phyloP scores from a whole-genome alignment of 495 filamentous ascomycete species.

The Daldinia bambusicola region DNA sequence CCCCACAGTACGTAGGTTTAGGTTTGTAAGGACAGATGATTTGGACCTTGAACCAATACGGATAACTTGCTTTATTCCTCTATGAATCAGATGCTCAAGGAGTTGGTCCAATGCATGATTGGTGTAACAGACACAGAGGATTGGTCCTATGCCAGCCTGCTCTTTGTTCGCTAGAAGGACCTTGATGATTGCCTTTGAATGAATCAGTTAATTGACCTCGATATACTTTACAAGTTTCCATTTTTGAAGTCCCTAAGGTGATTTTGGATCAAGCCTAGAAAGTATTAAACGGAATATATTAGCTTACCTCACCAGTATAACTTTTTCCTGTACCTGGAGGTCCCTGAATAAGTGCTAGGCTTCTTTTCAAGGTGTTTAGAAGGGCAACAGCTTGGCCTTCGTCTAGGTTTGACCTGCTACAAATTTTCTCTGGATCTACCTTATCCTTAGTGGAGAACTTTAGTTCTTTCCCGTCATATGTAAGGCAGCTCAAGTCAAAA shows the following conservation, averaged over 20 bases:
- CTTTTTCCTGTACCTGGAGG: conserved; percentile 85
- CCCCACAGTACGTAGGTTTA: conserved; percentile 58
- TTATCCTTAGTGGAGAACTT: conserved; percentile 46
- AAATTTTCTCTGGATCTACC: conserved; percentile 54
- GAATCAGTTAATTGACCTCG: background rate
- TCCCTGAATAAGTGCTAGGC: conserved; percentile 76
- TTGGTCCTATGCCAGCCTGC: conserved; percentile 65
- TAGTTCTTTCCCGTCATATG: conserved; percentile 49
- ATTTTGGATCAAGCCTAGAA: background rate
- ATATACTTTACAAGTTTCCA: background rate
- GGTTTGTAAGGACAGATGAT: conserved; percentile 45
- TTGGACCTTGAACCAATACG: conserved; percentile 74
- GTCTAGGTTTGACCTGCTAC: conserved; percentile 62
- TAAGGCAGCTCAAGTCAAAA: conserved; percentile 63
- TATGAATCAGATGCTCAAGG: conserved; percentile 69
- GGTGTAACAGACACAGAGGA: conserved; percentile 72
- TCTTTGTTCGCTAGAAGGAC: conserved; percentile 68
- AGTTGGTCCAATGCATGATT: conserved; percentile 81
- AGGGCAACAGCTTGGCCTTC: conserved; percentile 66
- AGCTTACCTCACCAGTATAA: conserved; percentile 59
- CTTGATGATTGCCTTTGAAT: conserved; percentile 60
- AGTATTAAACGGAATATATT: background rate
- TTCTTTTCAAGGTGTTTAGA: conserved; percentile 63
- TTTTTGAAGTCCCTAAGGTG: background rate
- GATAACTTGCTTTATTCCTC: conserved; percentile 68